phyloP scores from a whole-genome alignment of 768 basidiomycete species.

The Ramaria rubella region DNA sequence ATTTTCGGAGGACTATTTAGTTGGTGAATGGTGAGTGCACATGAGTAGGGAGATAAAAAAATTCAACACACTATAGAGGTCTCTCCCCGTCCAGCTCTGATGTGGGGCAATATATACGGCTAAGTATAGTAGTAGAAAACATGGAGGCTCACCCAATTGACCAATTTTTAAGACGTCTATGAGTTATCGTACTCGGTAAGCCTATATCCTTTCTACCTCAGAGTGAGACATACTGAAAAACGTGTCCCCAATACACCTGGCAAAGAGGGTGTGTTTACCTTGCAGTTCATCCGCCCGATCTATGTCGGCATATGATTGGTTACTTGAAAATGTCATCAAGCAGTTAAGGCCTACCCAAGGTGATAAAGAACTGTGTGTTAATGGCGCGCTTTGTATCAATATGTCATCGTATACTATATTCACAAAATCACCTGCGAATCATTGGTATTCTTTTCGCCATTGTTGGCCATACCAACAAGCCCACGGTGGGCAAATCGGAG shows the following conservation, averaged over 20 bases:
- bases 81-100: constrained; percentile 68
- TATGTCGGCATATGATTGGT: constrained; percentile 22
- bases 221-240: constrained; percentile 64
- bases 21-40: not conserved
- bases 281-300: constrained; percentile 90
- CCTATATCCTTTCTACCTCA: constrained; percentile 7
- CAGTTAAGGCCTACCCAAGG: constrained; percentile 54
- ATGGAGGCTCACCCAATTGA: constrained; percentile 56
- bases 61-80: constrained; percentile 59
- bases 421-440: constrained; percentile 78
- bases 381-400: not conserved
- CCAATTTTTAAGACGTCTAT: constrained; percentile 90
- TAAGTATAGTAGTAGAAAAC: not conserved
- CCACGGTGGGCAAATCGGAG: constrained; percentile 87
- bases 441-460: constrained; percentile 79
- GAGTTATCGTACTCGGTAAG: not conserved
- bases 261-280: constrained; percentile 92
- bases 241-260: constrained; percentile 82
- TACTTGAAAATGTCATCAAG: not conserved
- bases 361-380: constrained; percentile 63
- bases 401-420: too few relatives aligned
- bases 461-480: constrained; percentile 91
- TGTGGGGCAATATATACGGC: too few relatives aligned
- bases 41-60: not conserved
- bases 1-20: constrained; percentile 80